These are phyloP conservation scores for Melanomma pulvis-pyrius DNA, from an alignment of 495 filamentous ascomycete species.

Conservation along the genomic window DNA sequence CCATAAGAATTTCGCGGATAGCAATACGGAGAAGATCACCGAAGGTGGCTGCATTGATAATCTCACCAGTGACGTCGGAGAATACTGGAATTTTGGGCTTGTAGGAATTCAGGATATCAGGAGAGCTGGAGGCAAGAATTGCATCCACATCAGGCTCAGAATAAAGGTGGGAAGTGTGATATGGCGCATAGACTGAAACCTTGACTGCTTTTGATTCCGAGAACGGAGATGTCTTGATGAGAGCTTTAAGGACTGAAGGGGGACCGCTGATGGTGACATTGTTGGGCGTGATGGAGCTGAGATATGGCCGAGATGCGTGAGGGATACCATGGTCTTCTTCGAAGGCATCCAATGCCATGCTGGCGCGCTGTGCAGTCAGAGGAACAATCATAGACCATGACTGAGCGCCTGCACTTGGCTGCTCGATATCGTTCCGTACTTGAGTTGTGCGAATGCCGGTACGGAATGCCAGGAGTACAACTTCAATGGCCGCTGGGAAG, in stretches of 20 bases:
- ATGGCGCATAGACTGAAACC: slow-evolving; percentile 22
- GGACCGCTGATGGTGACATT: slow-evolving; percentile 30
- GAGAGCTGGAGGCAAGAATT: slow-evolving; percentile 18
- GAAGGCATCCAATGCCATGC: slow-evolving; percentile 21
- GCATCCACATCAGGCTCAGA: slow-evolving; percentile 25
- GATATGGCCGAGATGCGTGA: slow-evolving; percentile 22
- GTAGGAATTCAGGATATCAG: slow-evolving; percentile 16
- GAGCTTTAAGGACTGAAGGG: slow-evolving; percentile 14
- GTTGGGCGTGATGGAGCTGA: slow-evolving; percentile 24
- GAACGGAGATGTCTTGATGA: slow-evolving; percentile 18
- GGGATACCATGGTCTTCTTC: slow-evolving; percentile 26
- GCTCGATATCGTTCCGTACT: slow-evolving; percentile 24
- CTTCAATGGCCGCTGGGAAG: slow-evolving; percentile 31
- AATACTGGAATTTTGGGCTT: slow-evolving; percentile 23
- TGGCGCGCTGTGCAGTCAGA: slow-evolving; percentile 14
- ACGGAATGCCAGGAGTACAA: slow-evolving; percentile 31
- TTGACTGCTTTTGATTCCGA: slow-evolving; percentile 12
- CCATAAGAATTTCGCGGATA: slow-evolving; percentile 19
- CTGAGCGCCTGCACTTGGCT: slow-evolving; percentile 2
- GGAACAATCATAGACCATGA: slow-evolving; percentile 32
- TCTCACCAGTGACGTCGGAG: slow-evolving; percentile 22
- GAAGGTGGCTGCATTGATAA: slow-evolving; percentile 10
- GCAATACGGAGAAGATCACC: slow-evolving; percentile 18
- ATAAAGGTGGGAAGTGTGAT: slow-evolving; percentile 28
- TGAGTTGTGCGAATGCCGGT: slow-evolving; percentile 22